Percentiles rank a stretch among this genome's conserved stretches.
These are phyloP conservation scores for Monosporascus sp. DNA, from an alignment of 2,329 filamentous ascomycete species.

Conservation along the genomic window DNA sequence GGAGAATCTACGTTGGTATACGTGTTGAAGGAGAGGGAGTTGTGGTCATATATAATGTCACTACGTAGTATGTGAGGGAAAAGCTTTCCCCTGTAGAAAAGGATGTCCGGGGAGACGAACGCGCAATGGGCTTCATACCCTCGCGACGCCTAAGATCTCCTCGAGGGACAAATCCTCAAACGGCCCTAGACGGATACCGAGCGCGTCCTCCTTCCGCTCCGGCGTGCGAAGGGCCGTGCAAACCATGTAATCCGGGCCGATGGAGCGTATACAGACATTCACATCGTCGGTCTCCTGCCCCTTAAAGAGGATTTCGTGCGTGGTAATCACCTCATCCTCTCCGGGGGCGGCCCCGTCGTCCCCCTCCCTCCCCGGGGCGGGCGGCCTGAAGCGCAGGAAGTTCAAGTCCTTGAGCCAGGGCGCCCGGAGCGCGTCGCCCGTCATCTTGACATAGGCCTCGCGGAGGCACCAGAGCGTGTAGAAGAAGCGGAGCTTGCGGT, in stretches of 20 bases:
- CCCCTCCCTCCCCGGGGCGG: slow-evolving; percentile 27
- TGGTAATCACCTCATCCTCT: slow-evolving; percentile 29
- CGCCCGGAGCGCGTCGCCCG: slow-evolving; percentile 70
- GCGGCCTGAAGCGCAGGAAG: slow-evolving; percentile 59
- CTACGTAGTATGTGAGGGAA: too few species aligned
- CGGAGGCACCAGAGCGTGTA: slow-evolving; percentile 76
- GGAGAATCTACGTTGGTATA: too few species aligned
- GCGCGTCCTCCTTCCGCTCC: slow-evolving; percentile 29
- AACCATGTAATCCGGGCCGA: slow-evolving; percentile 49
- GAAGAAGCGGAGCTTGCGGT: slow-evolving; percentile 62
- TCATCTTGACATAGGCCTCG: slow-evolving; percentile 80
- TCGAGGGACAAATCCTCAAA: slow-evolving; percentile 41
- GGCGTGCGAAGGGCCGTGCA: slow-evolving; percentile 45
- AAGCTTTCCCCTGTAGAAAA: too few species aligned
- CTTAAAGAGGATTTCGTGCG: slow-evolving; percentile 34
- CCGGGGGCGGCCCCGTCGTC: slow-evolving; percentile 19
- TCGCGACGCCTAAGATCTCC: slow-evolving; percentile 39
- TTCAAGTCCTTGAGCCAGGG: slow-evolving; percentile 67
- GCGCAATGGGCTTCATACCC: slow-evolving; percentile 18
- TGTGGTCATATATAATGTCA: too few species aligned
- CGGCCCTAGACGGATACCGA: slow-evolving; percentile 34
- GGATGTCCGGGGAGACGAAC: background rate
- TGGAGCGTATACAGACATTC: slow-evolving; percentile 37
- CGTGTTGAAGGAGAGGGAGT: too few species aligned
- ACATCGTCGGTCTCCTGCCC: slow-evolving; percentile 35